Evolutionary conservation across 305 asterid species (phyloP), one percentile per base, ranked within the genome.

Genomic region (Caryopteris hybrid): DNA sequence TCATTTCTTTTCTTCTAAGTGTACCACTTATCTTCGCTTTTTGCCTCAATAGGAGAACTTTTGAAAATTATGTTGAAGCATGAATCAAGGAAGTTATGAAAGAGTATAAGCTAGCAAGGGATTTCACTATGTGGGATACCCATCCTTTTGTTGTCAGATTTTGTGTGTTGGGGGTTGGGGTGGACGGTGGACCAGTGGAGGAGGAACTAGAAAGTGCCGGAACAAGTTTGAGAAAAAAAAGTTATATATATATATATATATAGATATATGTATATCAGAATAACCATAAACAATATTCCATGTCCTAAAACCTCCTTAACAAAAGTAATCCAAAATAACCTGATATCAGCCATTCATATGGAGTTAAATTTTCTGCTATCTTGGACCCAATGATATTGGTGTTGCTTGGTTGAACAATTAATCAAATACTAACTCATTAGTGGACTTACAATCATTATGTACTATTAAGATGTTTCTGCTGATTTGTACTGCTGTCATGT

Each of bases 101-200:
- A n/a, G n/a, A n/a, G n/a, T n/a, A n/a, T n/a, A n/a, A n/a, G 56
- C 51, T 42, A 71, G 70, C 50, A 9, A 53, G 45, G 50, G 18
- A 46, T 48, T 58, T n/a, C 25, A 60, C 16, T 6, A 38, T 60
- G 23, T 8, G 13, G 17, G 13, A 21, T 47, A 46, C 34, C 27
- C 34, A 20, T 58, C 38, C n/a, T 4, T 27, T 57, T 58, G 18
- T 46, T 8, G 22, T 58, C 21, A 1, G 67, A 67, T 29, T 29
- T 46, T 39, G 29, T 46, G 18, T 29, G 36, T 34, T 58, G n/a
- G n/a, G n/a, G n/a, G n/a, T n/a, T n/a, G n/a, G n/a, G n/a, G n/a
- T n/a, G n/a, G n/a, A n/a, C n/a, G n/a, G n/a, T n/a, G n/a, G n/a
- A n/a, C n/a, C n/a, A n/a, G n/a, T n/a, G 18, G 43, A 14, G 48